Evolutionary conservation across 2,329 filamentous ascomycete genomes (phyloP).

Genomic region (Fusarium tricinctum): DNA sequence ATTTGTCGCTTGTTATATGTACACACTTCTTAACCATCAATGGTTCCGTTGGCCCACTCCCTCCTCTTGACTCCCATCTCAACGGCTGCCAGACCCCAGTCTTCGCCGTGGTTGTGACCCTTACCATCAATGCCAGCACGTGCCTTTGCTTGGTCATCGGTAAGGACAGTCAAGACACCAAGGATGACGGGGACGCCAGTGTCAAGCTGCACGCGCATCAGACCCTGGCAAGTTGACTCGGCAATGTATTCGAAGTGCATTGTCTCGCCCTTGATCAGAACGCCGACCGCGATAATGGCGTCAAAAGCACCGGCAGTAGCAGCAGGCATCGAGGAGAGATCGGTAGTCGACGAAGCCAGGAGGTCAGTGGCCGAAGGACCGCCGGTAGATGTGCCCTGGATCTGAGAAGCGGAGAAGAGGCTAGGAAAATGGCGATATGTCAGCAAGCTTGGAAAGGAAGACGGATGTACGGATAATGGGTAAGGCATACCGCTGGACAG

Average conservation of each 20-base stretch:
- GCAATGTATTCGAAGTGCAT: slow-evolving; percentile 99
- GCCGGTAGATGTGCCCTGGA: slow-evolving; percentile 78
- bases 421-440: slow-evolving; percentile 59
- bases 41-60: slow-evolving; percentile 82
- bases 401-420: slow-evolving; percentile 86
- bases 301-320: slow-evolving; percentile 78
- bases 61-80: slow-evolving; percentile 91
- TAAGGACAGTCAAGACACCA: slow-evolving; percentile 89
- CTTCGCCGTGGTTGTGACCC: slow-evolving; percentile 93
- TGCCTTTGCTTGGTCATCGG: slow-evolving; percentile 86
- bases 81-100: slow-evolving; percentile 95
- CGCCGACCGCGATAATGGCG: slow-evolving; percentile 93
- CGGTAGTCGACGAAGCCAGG: slow-evolving; percentile 76
- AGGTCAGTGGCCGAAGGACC: slow-evolving; percentile 81
- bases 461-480: slow-evolving; percentile 11
- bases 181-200: slow-evolving; percentile 91
- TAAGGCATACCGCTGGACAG: slow-evolving; percentile 79
- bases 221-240: slow-evolving; percentile 87
- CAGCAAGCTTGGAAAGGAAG: slow-evolving; percentile 20
- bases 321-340: slow-evolving; percentile 68
- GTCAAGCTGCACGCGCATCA: slow-evolving; percentile 96
- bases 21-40: slow-evolving; percentile 57
- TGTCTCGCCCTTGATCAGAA: slow-evolving; percentile 97
- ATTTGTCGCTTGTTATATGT: slow-evolving; percentile 23
- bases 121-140: slow-evolving; percentile 79